Base-by-base conservation (phyloP, 306 rosid genomes). In the Fagus sylvatica region DNA sequence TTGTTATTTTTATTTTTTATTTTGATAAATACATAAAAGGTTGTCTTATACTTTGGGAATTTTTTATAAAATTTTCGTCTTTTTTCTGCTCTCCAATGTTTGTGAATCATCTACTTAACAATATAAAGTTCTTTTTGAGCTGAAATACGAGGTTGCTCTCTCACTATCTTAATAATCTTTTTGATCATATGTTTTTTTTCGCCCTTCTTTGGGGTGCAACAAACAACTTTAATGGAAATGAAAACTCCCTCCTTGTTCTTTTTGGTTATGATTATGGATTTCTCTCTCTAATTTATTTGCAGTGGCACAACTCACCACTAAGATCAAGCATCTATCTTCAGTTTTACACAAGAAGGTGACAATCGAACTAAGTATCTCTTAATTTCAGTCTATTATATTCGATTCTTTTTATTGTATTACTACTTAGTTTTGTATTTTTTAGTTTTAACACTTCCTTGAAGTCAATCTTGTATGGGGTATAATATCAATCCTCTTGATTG, bases 241-340 rank as follows among this genome's bases (percentile, higher is more conserved):
- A 28, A 30, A 30, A 7, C 30, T 30, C 1, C 33, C 62, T 32
- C n/a, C 36, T 59, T 39, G 13, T 7, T 16, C 12, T 39, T 39
- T 65, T 36, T 39, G 75, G 53, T 30, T 75, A 72, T 75, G 59
- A 59, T 72, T 69, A 78, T 32, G 72, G 32, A 81, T 48, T 19
- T 39, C 81, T 67, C 46, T 43, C 51, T 28, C 72, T 82, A 10
- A 39, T 72, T 86, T 80, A 5, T 69, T 49, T 89, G 87, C 92
- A 94, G 98, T 90, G 83, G 98, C 97, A n/a, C 88, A 80, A 78
- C 92, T 92, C 66, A 92, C 98, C 40, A 89, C 90, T 53, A 94
- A 90, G 90, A 92, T 94, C 79, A 89, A 92, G 79, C 97, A 89
- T 86, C 87, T 94, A 67, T 88, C 97, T 41, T 75, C 88, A 28